These are phyloP conservation scores for Kurtzmaniella quercitrusa DNA, from an alignment of 1,139 yeast species.

Conservation along the genomic window DNA sequence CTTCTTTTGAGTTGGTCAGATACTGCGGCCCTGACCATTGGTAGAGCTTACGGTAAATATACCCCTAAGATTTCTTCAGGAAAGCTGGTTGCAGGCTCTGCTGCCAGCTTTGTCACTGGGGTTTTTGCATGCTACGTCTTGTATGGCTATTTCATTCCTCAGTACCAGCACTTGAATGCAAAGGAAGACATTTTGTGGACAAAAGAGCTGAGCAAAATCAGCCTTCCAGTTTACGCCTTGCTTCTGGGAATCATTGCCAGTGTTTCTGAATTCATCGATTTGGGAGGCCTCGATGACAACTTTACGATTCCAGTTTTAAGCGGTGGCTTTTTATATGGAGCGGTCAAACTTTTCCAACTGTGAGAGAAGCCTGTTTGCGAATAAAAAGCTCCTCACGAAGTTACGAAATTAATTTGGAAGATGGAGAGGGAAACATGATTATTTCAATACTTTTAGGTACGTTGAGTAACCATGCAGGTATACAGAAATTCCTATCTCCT, in stretches of 20 bases:
- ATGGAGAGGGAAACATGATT: background rate
- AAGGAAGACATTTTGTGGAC: slow-evolving; percentile 63
- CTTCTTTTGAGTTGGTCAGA: slow-evolving; percentile 93
- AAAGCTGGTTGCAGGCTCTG: slow-evolving; percentile 84
- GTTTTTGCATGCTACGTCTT: slow-evolving; percentile 57
- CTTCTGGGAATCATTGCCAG: slow-evolving; percentile 80
- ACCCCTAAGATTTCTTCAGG: slow-evolving; percentile 73
- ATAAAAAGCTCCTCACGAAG: background rate
- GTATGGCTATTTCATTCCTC: slow-evolving; percentile 71
- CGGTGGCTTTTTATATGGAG: slow-evolving; percentile 53
- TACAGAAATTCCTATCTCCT: background rate
- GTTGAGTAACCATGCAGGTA: background rate
- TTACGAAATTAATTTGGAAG: background rate
- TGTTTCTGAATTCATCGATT: slow-evolving; percentile 75
- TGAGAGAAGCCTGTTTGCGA: no score
- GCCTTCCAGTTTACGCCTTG: slow-evolving; percentile 49
- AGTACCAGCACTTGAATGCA: slow-evolving; percentile 42
- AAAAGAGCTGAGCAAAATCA: slow-evolving; percentile 53
- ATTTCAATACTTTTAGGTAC: background rate
- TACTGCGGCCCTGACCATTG: slow-evolving; percentile 93
- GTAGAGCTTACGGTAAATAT: slow-evolving; percentile 76
- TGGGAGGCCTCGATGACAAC: slow-evolving; percentile 82
- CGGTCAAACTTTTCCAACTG: slow-evolving; percentile 21
- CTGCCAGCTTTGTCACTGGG: slow-evolving; percentile 83
- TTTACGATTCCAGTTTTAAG: slow-evolving; percentile 89